These are phyloP conservation scores for Colletotrichum euphorbiae DNA, from an alignment of 2,329 filamentous ascomycete genomes.

Conservation along the genomic window DNA sequence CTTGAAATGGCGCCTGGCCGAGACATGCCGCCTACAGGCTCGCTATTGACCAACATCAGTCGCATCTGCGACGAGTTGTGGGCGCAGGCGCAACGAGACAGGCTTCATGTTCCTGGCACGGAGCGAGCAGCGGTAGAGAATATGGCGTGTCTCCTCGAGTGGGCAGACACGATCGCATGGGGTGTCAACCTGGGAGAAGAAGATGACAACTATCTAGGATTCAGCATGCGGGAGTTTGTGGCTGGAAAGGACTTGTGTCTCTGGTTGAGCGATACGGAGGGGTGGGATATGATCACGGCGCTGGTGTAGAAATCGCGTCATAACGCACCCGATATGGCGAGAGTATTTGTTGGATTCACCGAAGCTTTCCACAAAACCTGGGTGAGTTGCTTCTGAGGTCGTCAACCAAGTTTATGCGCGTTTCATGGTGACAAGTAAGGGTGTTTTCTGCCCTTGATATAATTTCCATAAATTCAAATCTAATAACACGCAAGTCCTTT, in stretches of 20 bases:
- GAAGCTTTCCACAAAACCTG: too few relatives aligned
- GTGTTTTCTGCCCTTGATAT: too few relatives aligned
- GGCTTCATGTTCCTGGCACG: constrained; percentile 45
- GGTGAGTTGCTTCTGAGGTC: too few relatives aligned
- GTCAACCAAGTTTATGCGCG: too few relatives aligned
- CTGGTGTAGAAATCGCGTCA: not conserved
- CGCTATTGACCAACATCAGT: constrained; percentile 47
- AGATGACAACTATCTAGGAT: not conserved
- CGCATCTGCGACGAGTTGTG: constrained; percentile 48
- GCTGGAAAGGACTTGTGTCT: constrained; percentile 43
- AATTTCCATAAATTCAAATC: too few relatives aligned
- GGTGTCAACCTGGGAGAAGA: not conserved
- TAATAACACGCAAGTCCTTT: too few relatives aligned
- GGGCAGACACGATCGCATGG: constrained; percentile 46
- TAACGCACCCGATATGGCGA: too few relatives aligned
- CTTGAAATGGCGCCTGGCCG: not conserved
- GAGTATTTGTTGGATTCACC: too few relatives aligned
- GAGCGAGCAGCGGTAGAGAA: constrained; percentile 46
- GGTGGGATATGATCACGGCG: not conserved
- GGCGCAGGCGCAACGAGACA: constrained; percentile 46
- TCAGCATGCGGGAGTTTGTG: constrained; percentile 32
- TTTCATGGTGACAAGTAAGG: too few relatives aligned
- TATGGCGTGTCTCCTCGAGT: constrained; percentile 47
- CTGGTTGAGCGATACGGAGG: constrained; percentile 42
- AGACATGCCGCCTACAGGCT: constrained; percentile 40